Conservation (phyloP, 495 filamentous ascomycete species). For the Aspergillus affinis region DNA sequence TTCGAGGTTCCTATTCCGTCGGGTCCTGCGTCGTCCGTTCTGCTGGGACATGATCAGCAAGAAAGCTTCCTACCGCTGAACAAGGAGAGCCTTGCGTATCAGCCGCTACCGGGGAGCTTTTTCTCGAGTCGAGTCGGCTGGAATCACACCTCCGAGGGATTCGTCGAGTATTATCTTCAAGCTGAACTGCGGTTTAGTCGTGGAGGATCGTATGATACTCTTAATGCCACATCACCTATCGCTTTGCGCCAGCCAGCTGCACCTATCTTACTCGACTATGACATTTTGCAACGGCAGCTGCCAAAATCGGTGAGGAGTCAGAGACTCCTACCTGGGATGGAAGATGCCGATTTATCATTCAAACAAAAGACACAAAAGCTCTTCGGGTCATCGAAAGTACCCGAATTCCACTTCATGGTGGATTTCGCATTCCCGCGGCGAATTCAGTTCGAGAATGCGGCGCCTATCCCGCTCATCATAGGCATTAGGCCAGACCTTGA, state of each 20-base stretch:
- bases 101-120: constrained; percentile 20
- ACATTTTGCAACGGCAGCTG: not conserved
- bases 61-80: constrained; percentile 27
- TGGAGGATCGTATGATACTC: not conserved
- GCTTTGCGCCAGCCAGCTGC: constrained; percentile 9
- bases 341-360: constrained; percentile 18
- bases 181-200: constrained; percentile 16
- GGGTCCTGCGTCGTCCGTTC: constrained; percentile 4
- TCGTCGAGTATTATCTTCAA: constrained; percentile 24
- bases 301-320: constrained; percentile 11
- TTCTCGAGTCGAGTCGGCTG: constrained; percentile 2
- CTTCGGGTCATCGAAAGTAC: constrained; percentile 22
- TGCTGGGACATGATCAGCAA: not conserved
- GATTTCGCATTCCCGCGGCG: constrained; percentile 6
- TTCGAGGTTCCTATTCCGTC: constrained; percentile 19
- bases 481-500: constrained; percentile 5
- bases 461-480: constrained; percentile 16
- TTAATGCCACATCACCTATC: constrained; percentile 14
- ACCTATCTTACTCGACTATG: too few relatives aligned
- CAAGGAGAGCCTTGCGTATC: constrained; percentile 11
- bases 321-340: constrained; percentile 21
- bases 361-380: constrained; percentile 22
- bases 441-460: constrained; percentile 17
- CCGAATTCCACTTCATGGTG: constrained; percentile 13
- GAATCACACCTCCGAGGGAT: constrained; percentile 9